A percentile compares a stretch with the other conserved stretches of the same genome.
Evolutionary conservation across 2,329 filamentous ascomycete species (phyloP).

Genomic region (Emergomyces pasteurianus): DNA sequence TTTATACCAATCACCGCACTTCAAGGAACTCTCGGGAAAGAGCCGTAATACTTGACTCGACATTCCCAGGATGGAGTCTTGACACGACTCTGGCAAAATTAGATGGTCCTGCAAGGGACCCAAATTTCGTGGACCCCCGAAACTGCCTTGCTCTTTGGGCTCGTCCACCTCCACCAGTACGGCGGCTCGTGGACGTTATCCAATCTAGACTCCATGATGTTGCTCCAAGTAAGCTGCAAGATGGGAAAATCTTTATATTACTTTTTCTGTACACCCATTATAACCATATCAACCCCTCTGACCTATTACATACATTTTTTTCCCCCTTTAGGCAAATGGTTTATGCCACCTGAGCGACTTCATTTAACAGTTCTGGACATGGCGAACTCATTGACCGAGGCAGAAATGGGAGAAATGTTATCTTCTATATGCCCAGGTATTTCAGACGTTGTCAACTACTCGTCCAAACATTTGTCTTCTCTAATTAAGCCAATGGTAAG

Average conservation of each 20-base stretch:
- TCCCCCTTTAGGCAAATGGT: constrained; percentile 55
- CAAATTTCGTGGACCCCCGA: constrained; percentile 60
- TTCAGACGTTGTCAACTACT: constrained; percentile 52
- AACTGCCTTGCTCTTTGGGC: constrained; percentile 85
- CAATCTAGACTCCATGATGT: constrained; percentile 54
- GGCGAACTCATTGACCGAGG: constrained; percentile 61
- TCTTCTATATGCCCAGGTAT: constrained; percentile 42
- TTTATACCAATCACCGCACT: constrained; percentile 62
- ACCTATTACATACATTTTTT: not conserved
- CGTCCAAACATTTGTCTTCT: constrained; percentile 54
- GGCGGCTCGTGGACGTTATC: constrained; percentile 53
- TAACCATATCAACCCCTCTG: not conserved
- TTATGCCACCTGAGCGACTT: constrained; percentile 66
- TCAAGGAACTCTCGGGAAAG: constrained; percentile 66
- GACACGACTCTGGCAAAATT: constrained; percentile 66
- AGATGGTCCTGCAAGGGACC: constrained; percentile 50
- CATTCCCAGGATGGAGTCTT: constrained; percentile 59
- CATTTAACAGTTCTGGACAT: constrained; percentile 82
- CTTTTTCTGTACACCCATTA: too few species aligned
- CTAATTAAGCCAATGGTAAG: constrained; percentile 74
- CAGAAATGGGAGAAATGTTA: constrained; percentile 55
- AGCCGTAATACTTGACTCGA: constrained; percentile 55
- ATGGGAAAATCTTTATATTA: not conserved
- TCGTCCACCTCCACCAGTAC: constrained; percentile 61
- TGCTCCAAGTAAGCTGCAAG: constrained; percentile 52